phyloP scores from a whole-genome alignment of 2,329 filamentous ascomycete genomes.

The Dichotomopilus funicola region DNA sequence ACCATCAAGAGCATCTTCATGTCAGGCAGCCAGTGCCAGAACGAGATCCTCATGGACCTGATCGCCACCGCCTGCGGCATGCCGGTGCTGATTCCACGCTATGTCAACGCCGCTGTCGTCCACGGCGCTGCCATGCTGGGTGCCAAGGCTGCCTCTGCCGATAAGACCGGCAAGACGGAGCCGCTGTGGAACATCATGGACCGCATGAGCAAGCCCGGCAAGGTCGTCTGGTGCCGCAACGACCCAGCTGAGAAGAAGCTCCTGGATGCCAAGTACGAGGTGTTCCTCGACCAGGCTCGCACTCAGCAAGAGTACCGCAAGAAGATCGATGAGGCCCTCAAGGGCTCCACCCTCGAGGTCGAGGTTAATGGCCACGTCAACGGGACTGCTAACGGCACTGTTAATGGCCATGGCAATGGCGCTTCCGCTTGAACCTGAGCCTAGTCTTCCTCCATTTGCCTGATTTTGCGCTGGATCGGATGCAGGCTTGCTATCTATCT shows the following conservation, averaged over 20 bases:
- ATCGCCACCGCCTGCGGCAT: constrained; percentile 86
- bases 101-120: constrained; percentile 91
- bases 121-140: constrained; percentile 98
- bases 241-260: constrained; percentile 70
- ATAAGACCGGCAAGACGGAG: constrained; percentile 71
- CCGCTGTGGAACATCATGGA: constrained; percentile 96
- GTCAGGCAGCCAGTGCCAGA: constrained; percentile 97
- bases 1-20: constrained; percentile 92
- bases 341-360: constrained; percentile 23
- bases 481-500: too few species aligned
- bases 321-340: constrained; percentile 61
- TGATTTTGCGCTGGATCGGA: too few species aligned
- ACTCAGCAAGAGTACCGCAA: constrained; percentile 77
- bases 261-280: constrained; percentile 81
- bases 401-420: too few species aligned
- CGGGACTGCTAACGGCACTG: too few species aligned
- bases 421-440: too few species aligned
- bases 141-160: constrained; percentile 87
- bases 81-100: constrained; percentile 88
- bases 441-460: too few species aligned
- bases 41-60: constrained; percentile 82
- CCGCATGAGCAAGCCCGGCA: constrained; percentile 89
- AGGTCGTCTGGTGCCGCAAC: constrained; percentile 67
- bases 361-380: background rate
- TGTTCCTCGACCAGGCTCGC: constrained; percentile 90